Base-by-base conservation (phyloP, 371 early-diverging fungal species). In the Mucor velutinosus region DNA sequence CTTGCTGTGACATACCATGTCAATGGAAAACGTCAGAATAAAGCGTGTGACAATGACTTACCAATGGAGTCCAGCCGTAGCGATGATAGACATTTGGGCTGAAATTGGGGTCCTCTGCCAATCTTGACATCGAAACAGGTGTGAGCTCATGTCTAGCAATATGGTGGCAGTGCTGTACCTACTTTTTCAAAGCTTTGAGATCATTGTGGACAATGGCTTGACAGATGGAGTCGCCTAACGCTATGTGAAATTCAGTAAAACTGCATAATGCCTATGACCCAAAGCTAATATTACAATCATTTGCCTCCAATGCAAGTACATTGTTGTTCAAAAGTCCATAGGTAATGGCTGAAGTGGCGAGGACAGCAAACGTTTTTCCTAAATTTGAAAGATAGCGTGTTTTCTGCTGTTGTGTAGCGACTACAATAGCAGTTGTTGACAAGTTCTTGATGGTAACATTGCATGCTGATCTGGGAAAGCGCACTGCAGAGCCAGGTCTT, bases 11-110 rank as follows among this genome's bases (percentile, higher is more conserved):
- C 1, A 19, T 11, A 21, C 17, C 7, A 7, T 19, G 7, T 45
- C 7, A 45, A 19, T 45, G 17, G n/a, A 19, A 47, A 17, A 62
- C n/a, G 10, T 58, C 32, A 35, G 35, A 6, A 58, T 35, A 25
- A 11, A 61, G n/a, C 12, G 17, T 62, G 4, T n/a, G 3, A 7
- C 2, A 43, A 43, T 56, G 33, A 39, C 51, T 72, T 78, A 83
- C 83, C 72, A 83, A 64, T 56, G 83, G 83, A 2, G 83, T 83
- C 83, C 83, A 83, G 25, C 83, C 83, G 59, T 79, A 77, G 1
- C 76, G 76, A 60, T 83, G 83, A 43, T 78, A 78, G 2, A 77
- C 74, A 51, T 80, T 83, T 1, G 83, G 79, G 51, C 67, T 80
- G 29, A 83, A 83, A 37, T 77, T 79, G 1, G 76, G 76, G 47